These are phyloP conservation scores for Acarospora socialis DNA, from an alignment of 2,329 filamentous ascomycete genomes.

Conservation along the genomic window DNA sequence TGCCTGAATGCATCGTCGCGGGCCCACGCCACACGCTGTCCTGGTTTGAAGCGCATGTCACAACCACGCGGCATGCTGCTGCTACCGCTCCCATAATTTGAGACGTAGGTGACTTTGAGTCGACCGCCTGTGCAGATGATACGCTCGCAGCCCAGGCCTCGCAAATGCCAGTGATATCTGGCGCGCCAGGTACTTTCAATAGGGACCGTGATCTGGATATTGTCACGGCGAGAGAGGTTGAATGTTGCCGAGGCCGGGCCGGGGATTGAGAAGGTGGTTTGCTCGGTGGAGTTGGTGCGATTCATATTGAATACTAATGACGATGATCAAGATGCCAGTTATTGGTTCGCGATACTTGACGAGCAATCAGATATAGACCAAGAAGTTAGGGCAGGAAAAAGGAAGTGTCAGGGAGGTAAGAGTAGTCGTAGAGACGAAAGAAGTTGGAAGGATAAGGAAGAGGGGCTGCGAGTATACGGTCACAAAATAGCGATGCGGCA, in stretches of 20 bases:
- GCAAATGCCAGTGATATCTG: conserved; percentile 1
- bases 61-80: background rate
- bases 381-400: too few relatives aligned
- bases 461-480: too few relatives aligned
- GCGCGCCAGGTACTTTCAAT: conserved; percentile 1
- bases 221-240: conserved; percentile 1
- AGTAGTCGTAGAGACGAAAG: too few relatives aligned
- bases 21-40: conserved; percentile 1
- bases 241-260: conserved; percentile 3
- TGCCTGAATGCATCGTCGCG: background rate
- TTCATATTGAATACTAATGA: conserved; percentile 1
- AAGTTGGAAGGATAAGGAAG: too few relatives aligned
- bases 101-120: conserved; percentile 1
- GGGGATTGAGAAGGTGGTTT: background rate
- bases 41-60: background rate
- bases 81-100: background rate
- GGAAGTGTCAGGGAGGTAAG: too few relatives aligned
- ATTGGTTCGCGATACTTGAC: too few relatives aligned
- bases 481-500: too few relatives aligned
- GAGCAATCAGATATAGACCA: too few relatives aligned
- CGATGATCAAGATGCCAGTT: too few relatives aligned
- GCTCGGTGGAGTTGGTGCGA: conserved; percentile 1
- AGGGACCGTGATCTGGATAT: conserved; percentile 4
- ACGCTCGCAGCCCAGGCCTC: background rate
- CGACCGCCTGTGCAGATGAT: background rate